Evolutionary conservation across 2,329 filamentous ascomycete species (phyloP).

Genomic region (Fonsecaea nubica): DNA sequence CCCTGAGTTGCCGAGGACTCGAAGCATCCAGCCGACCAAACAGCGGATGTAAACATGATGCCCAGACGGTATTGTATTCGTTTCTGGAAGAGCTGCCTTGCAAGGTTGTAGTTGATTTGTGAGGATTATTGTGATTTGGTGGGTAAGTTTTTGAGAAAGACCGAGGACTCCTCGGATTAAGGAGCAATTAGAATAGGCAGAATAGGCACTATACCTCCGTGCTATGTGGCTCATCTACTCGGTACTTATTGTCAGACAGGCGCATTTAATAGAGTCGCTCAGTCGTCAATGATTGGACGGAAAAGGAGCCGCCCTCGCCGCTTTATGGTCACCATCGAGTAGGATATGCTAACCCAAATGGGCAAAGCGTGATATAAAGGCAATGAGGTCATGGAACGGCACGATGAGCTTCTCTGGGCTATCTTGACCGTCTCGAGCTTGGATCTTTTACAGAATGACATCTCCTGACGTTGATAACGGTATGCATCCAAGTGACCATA

Average conservation of each 20-base stretch:
- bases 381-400: conserved; percentile 2
- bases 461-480: neutral
- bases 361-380: neutral
- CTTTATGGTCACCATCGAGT: neutral
- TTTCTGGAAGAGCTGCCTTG: neutral
- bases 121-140: neutral
- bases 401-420: neutral
- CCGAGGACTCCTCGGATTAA: neutral
- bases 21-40: neutral
- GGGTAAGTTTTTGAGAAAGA: neutral
- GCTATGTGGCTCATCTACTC: no score
- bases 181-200: no score
- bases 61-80: neutral
- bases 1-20: neutral
- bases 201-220: no score
- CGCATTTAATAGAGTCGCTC: neutral
- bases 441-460: neutral
- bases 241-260: neutral
- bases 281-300: neutral
- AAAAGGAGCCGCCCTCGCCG: neutral
- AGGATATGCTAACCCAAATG: neutral
- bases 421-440: neutral
- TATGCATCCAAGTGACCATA: neutral
- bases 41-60: neutral
- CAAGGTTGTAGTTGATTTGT: neutral